Percentiles rank a stretch among this genome's conserved stretches.
These are phyloP conservation scores for Phytophthora constricta DNA, from an alignment of 352 stramenopile genomes.

Conservation along the genomic window DNA sequence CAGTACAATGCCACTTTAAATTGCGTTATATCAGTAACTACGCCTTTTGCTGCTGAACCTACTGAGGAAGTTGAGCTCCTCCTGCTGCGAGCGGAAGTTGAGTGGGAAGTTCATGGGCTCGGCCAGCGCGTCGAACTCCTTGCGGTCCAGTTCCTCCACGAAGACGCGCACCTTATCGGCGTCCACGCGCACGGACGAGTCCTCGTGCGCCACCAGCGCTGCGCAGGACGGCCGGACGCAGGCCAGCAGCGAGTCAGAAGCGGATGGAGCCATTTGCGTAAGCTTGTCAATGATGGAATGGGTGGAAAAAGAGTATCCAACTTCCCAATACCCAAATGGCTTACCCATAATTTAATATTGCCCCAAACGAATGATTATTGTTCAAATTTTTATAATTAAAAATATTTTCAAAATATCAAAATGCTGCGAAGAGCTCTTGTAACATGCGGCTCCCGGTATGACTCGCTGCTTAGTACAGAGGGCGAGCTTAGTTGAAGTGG, in stretches of 20 bases:
- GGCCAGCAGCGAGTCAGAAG: slow-evolving; percentile 37
- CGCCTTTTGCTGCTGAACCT: slow-evolving; percentile 11
- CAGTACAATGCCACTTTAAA: not conserved
- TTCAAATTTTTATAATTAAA: not conserved
- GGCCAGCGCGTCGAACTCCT: slow-evolving; percentile 56
- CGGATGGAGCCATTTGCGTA: slow-evolving; percentile 45
- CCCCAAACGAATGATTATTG: no score
- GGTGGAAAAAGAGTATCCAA: no score
- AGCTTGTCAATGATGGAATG: no score
- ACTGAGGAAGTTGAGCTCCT: slow-evolving; percentile 86
- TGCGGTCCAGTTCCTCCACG: slow-evolving; percentile 54
- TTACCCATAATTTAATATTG: no score
- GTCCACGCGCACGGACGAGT: slow-evolving; percentile 58
- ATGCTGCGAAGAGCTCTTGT: slow-evolving; percentile 27
- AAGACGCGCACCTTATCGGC: slow-evolving; percentile 57
- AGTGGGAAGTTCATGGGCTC: slow-evolving; percentile 71
- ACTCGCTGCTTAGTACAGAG: slow-evolving; percentile 13
- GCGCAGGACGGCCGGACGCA: slow-evolving; percentile 65
- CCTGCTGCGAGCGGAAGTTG: slow-evolving; percentile 72
- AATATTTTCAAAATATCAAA: slow-evolving; percentile 19
- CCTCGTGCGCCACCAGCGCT: slow-evolving; percentile 49
- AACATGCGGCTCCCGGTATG: slow-evolving; percentile 31
- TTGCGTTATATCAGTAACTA: no score
- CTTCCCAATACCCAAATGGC: no score
- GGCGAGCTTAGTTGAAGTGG: slow-evolving; percentile 3